Evolutionary conservation across 345 rosid genomes (phyloP), one percentile per base, ranked within the genome.

Genomic region (Salix caprea): DNA sequence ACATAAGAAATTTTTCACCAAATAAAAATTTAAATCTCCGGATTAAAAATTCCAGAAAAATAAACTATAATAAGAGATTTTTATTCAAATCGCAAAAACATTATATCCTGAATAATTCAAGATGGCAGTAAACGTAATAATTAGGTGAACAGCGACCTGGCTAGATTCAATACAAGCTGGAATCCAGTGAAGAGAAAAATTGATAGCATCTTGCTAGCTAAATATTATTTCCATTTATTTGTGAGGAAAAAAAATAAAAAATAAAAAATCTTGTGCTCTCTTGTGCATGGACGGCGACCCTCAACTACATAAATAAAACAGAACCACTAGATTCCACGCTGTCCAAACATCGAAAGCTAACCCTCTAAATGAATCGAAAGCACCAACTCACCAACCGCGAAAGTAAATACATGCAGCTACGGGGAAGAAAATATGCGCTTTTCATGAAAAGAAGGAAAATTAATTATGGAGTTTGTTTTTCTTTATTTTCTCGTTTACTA

Each of bases 381-480:
- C 69, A 7, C 68, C 67, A 16, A 34, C 60, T 64, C 76, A 64
- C 65, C 78, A 67, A 52, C 72, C 65, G 36, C 32, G 67, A 60
- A 64, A 74, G 58, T 14, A 37, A 76, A 26, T 24, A 3, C 46
- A 5, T 36, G 37, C 37, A 5, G 37, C 23, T 16, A 37, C 15
- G 4, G 24, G 39, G 39, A 56, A 32, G 65, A 15, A 10, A 42
- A 30, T 3, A 39, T 30, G 56, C 24, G 52, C 26, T 58, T 44
- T 46, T 21, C 68, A 61, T 77, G 28, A 44, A 70, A 70, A 34
- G 70, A 4, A 32, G 60, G 12, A 23, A 58, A 67, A 68, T 18
- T 21, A 28, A 56, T 10, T 19, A 5, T 48, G 24, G 39, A 56
- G 19, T 2, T 15, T 30, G 34, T 7, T 5, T 40, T 39, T n/a